Base-by-base conservation (phyloP, 768 basidiomycete species). In the Kockovaella imperatae region DNA sequence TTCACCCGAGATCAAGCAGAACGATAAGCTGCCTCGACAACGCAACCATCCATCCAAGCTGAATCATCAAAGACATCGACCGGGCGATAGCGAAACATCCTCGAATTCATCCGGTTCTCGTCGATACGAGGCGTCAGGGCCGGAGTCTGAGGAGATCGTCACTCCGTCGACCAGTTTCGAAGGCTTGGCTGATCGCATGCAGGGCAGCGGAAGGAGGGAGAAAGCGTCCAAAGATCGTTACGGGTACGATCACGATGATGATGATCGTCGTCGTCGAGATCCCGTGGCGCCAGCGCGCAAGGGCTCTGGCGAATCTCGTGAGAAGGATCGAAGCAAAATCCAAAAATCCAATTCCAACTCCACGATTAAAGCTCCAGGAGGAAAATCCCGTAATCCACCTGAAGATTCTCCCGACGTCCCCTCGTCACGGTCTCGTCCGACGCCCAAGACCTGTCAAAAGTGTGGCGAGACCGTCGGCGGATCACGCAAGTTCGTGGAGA, bases 401-500 rank as follows among this genome's bases (percentile, higher is more conserved):
- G 42, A 26, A 3, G 7, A 7, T n/a, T 21, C 35, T 6, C 39
- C 42, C 21, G n/a, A 28, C 13, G 45, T 24, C 3, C 39, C 45
- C 7, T 29, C 42, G 5, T 42, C 24, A 7, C 42, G 13, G 34
- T 45, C 15, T 25, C 35, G 21, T n/a, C 47, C 6, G 10, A 45
- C 40, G 47, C 53, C 39, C 40, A 69, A 69, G 60, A 51, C 44
- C 8, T 95, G 90, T 63, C 72, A 81, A 42, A 78, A 80, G 54
- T 95, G 90, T 71, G 68, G 75, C 46, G 77, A 77, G 67, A 72
- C 59, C 53, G 83, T 93, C 47, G 82, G 83, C 30, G 84, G 88
- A 66, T 32, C 56, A 13, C 83, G 84, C 55, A 75, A 84, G 57
- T 64, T 57, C 20, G 64, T 91, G 83, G 87, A 83, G 87, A 52